phyloP scores from a whole-genome alignment of 495 filamentous ascomycete genomes.

The Trichoderma asperelloides region DNA sequence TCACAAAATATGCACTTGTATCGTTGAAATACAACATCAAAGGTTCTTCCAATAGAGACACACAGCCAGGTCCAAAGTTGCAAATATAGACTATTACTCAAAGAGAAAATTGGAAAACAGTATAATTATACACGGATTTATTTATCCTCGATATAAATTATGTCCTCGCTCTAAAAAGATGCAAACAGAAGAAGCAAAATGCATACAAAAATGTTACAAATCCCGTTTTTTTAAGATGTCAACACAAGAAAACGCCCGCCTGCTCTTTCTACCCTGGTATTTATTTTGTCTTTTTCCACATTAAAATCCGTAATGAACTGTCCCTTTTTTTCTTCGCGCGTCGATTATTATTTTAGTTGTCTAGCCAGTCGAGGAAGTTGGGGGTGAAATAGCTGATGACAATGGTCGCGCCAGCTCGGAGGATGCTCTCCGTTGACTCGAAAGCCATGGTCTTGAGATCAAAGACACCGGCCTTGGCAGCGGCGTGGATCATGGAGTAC shows the following conservation, averaged over 20 bases:
- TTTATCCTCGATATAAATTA: background rate
- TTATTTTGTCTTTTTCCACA: conserved; percentile 11
- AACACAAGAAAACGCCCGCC: background rate
- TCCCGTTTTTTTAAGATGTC: background rate
- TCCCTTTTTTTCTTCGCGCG: conserved; percentile 15
- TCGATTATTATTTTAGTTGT: conserved; percentile 15
- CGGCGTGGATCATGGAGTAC: conserved; percentile 97
- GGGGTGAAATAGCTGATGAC: conserved; percentile 91
- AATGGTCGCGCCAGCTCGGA: conserved; percentile 86
- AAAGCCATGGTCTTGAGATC: conserved; percentile 93
- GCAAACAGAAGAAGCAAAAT: background rate
- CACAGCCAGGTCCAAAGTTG: no score
- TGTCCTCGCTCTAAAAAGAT: background rate
- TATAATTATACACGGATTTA: no score
- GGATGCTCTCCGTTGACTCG: conserved; percentile 84
- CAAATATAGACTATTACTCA: no score
- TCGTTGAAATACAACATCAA: background rate
- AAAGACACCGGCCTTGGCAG: conserved; percentile 93
- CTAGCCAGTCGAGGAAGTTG: conserved; percentile 81
- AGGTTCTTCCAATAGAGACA: no score
- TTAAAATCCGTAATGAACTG: background rate
- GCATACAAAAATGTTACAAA: background rate
- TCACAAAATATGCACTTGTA: no score
- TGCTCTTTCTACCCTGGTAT: conserved; percentile 15
- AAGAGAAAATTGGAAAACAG: no score